Base-by-base conservation (phyloP, 2,329 filamentous ascomycete genomes). In the Colletotrichum neosansevieriae region DNA sequence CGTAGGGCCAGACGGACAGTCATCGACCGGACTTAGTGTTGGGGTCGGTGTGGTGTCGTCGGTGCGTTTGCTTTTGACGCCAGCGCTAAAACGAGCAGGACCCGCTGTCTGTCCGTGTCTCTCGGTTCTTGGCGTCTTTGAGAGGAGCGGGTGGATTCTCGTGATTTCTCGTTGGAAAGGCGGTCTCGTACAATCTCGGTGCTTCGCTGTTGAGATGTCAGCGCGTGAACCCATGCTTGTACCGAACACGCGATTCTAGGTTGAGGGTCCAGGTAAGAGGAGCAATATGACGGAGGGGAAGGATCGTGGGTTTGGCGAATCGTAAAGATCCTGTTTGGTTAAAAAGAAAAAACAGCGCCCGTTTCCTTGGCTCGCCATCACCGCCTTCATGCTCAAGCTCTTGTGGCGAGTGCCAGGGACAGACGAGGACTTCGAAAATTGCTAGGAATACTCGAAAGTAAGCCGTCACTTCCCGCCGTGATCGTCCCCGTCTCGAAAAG, bases 101-200 rank as follows among this genome's bases (percentile, higher is more conserved):
- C 36, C 58, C 51, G 44, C 63, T 63, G 63, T 63, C 63, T 32
- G 58, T 51, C 63, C 63, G 51, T 63, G 58, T 63, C 42, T 57
- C 44, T 58, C 51, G 63, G 63, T 21, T 15, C 47, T 47, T 54
- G 63, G 63, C 19, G 38, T 40, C 36, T 9, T 34, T 29, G 24
- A n/a, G 15, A 5, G 17, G 6, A 10, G 11, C 10, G 21, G 7
- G 19, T 6, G 34, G 19, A 50, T 7, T n/a, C 24, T 34, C 24
- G 7, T 36, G 19, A 6, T 24, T 9, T 40, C 24, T 50, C 34
- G 15, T 24, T 36, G 21, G 42, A 11, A 34, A 32, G 34, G 42
- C 32, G 58, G 32, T 7, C 24, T 38, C 21, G 47, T 61, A 5
- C 45, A 54, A 56, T 40, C 3, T 49, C 21, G 49, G 44, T 17